These are phyloP conservation scores for Musa itinerans DNA, from an alignment of 176 grass and related monocot species.

Conservation along the genomic window DNA sequence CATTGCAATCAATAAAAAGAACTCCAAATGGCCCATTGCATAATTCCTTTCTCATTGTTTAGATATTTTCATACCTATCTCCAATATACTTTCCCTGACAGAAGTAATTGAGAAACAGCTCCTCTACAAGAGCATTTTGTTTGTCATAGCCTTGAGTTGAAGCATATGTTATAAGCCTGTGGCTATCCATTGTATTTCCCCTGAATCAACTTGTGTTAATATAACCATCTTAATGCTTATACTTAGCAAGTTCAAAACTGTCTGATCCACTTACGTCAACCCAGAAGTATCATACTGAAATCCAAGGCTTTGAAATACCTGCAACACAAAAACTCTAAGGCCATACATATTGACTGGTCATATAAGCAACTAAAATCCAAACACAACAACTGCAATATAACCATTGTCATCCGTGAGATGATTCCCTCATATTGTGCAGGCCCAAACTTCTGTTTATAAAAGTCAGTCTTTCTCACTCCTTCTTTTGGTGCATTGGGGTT, in stretches of 20 bases:
- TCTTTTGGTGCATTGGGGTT: conserved; percentile 77
- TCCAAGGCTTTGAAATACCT: conserved; percentile 80
- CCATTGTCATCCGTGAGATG: conserved; percentile 64
- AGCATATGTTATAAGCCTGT: conserved; percentile 79
- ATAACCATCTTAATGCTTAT: conserved; percentile 15
- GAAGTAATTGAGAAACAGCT: conserved; percentile 66
- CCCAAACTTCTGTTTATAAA: conserved; percentile 55
- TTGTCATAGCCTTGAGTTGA: conserved; percentile 72
- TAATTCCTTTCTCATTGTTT: background rate
- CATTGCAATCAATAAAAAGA: too few species aligned
- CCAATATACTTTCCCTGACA: conserved; percentile 85
- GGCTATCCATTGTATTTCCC: conserved; percentile 79
- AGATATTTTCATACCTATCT: conserved; percentile 45
- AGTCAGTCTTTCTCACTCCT: conserved; percentile 72
- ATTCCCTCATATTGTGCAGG: conserved; percentile 52
- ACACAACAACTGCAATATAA: conserved; percentile 7
- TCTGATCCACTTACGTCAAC: conserved; percentile 56
- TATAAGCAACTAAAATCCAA: background rate
- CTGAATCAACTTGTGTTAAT: conserved; percentile 35
- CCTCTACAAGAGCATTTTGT: conserved; percentile 81
- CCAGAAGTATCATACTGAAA: conserved; percentile 72
- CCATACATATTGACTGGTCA: background rate
- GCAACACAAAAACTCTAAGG: conserved; percentile 14
- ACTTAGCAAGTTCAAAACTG: conserved; percentile 1
- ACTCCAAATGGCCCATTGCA: background rate